Conservation (phyloP, 192 early-diverging fungal species). For the Podila horticola region DNA sequence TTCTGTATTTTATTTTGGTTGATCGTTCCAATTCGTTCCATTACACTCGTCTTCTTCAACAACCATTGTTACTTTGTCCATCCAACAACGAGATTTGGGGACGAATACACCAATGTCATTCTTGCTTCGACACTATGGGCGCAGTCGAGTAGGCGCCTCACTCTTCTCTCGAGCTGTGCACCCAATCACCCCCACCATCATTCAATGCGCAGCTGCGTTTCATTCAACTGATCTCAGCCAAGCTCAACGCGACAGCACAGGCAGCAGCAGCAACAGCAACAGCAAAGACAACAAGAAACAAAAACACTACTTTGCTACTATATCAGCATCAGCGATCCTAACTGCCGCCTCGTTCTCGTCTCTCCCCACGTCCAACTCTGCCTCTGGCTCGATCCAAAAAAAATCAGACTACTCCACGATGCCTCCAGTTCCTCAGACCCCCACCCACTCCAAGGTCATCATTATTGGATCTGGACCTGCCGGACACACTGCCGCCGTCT, state of each 20-base stretch:
- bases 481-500: constrained; percentile 97
- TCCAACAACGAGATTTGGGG: not conserved
- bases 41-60: not conserved
- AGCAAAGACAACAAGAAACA: constrained; percentile 10
- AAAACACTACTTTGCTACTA: not conserved
- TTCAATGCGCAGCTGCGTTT: constrained; percentile 31
- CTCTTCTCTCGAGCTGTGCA: constrained; percentile 1
- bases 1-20: not conserved
- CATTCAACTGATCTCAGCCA: not conserved
- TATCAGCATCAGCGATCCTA: constrained; percentile 47
- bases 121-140: constrained; percentile 1
- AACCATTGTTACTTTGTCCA: not conserved
- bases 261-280: not conserved
- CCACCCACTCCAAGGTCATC: constrained; percentile 63
- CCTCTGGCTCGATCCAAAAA: constrained; percentile 10
- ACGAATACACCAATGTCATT: not conserved
- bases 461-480: constrained; percentile 96
- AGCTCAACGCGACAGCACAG: not conserved
- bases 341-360: constrained; percentile 25
- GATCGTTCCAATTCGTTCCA: constrained; percentile 6
- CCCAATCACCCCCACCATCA: constrained; percentile 6
- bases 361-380: not conserved
- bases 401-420: constrained; percentile 24
- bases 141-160: not conserved
- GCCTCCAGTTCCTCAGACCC: constrained; percentile 38